Evolutionary conservation across 495 filamentous ascomycete genomes (phyloP), one percentile per base, ranked within the genome.

Genomic region (Daldinia caldariorum): DNA sequence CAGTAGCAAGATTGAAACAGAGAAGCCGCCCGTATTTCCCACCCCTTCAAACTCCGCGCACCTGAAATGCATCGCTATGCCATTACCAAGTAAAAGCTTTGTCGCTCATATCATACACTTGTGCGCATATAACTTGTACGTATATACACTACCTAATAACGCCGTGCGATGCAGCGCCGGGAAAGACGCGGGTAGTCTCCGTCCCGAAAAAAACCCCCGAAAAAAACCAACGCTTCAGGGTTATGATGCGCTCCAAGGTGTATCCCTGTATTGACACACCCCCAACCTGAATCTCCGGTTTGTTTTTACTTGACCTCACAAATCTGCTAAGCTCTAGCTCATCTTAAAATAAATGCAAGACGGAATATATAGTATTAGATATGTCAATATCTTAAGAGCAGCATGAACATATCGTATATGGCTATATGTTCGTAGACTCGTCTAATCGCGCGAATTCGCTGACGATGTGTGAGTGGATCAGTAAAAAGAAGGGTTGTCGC

Each of bases 61-160:
- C 45, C 53, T 43, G 20, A 71, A 67, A 68, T 58, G 61, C 65
- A 64, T 68, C 69, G 69, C 69, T 72, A 72, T 72, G 69, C 69
- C 61, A 58, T 61, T 56, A 53, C n/a, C 35, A 22, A 31, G 45
- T 26, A 8, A 26, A 62, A 41, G 10, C 3, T 29, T 64, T 35
- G 41, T 26, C 31, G 12, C 60, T 60, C 61, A 22, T 72, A 67
- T 68, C 69, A 67, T 67, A 72, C 60, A 61, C 63, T 63, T 34
- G 47, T 56, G 58, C 69, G 51, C 66, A 50, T 71, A 71, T 71
- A 71, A 26, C 26, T 26, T 34, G 47, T 56, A 62, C 69, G 51
- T 71, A 50, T 66, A 71, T 71, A 71, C 53, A 71, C 61, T 47
- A 47, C 22, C 31, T 32, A 58, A 62, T 66, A 66, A 61, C 57